Conservation (phyloP, 176 grass and related monocot genomes). For the Carex pumila region DNA sequence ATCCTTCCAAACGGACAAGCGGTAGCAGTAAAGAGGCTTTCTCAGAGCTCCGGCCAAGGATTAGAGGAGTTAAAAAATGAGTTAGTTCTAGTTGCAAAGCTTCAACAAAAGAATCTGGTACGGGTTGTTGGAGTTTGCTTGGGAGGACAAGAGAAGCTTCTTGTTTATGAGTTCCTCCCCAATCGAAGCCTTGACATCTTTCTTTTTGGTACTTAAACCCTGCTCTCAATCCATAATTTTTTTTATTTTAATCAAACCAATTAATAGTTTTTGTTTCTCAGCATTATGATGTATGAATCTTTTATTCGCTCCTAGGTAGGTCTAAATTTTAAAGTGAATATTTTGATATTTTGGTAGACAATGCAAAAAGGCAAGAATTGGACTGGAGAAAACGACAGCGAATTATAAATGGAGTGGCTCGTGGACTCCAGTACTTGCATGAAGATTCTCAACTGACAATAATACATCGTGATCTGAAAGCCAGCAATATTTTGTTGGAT, state of each 20-base stretch:
- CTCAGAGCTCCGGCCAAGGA: constrained; percentile 1
- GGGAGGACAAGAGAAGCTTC: constrained; percentile 25
- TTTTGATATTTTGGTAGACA: constrained; percentile 27
- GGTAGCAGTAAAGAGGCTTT: constrained; percentile 29
- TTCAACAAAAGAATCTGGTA: constrained; percentile 39
- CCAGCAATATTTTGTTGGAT: constrained; percentile 69
- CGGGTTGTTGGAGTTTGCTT: constrained; percentile 30
- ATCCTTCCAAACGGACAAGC: constrained; percentile 17
- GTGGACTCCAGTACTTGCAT: constrained; percentile 51
- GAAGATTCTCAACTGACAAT: constrained; percentile 42
- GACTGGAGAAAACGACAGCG: constrained; percentile 31
- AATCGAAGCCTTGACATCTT: constrained; percentile 38
- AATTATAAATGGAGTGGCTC: constrained; percentile 41
- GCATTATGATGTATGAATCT: neutral
- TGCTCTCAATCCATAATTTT: neutral
- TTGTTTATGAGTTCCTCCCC: constrained; percentile 38
- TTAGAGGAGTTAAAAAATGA: constrained; percentile 32
- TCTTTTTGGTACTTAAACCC: constrained; percentile 28
- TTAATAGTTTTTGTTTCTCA: neutral
- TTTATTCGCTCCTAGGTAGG: neutral
- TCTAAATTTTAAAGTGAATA: neutral
- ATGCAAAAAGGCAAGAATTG: constrained; percentile 10
- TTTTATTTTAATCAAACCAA: neutral
- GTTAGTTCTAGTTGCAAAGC: constrained; percentile 40
- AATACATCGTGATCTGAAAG: constrained; percentile 60